Base-by-base conservation (phyloP, 176 grass and related monocot species). In the Cymbopogon citratus region DNA sequence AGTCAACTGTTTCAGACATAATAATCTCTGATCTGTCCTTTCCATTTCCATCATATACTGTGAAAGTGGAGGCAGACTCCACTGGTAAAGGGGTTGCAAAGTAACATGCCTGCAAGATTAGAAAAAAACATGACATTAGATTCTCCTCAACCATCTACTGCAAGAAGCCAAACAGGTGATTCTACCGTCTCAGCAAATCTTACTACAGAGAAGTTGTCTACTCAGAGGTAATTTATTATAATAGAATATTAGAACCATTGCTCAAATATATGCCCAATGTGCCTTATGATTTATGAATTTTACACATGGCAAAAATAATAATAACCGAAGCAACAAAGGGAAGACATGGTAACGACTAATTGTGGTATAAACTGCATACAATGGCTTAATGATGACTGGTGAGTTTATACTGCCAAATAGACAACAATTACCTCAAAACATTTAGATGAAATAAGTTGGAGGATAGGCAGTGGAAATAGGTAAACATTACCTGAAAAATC, bases 51-150 rank as follows among this genome's bases (percentile, higher is more conserved):
- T 80, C 69, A 71, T 89, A 87, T 27, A 91, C 39, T 9, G 28
- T 21, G 54, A 87, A 40, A 14, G 84, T 89, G 7, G 84, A 80
- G 24, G 87, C 51, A 87, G 89, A 75, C 61, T 94, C 89, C 81
- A 94, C 92, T 16, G 92, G 89, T 79, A 94, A 85, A 82, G 77
- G 81, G 59, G 68, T 88, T 38, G 92, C 86, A 76, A 91, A 89
- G 80, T 94, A 94, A 78, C 84, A 89, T 6, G 89, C 86, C 92
- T 94, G 92, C 15, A 31, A 70, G 68, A 60, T 81, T 81, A 38
- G 14, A 64, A 13, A 29, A 33, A 51, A 67, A 75, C 25, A 86
- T 45, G 35, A 62, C 11, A 65, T 28, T 44, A 52, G 27, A 60
- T 76, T 90, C 45, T 83, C 61, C 45, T 84, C 43, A 49, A 63